Percentiles rank a stretch among this genome's conserved stretches.
phyloP scores from a whole-genome alignment of 23 red algal genomes.

The Chondrus crispus region DNA sequence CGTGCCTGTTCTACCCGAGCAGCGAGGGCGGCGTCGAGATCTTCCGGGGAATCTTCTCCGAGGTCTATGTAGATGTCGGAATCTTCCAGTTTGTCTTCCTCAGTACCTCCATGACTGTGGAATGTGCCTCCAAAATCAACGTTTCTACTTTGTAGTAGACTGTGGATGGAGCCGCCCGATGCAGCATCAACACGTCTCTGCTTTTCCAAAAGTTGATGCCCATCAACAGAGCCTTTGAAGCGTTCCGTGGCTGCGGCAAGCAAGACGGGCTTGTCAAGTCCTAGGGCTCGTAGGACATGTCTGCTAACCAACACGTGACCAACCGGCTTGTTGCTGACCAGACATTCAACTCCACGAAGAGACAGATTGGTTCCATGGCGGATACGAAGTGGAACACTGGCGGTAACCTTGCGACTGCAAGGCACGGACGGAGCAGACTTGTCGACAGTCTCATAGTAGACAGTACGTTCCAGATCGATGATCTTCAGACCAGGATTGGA shows the following conservation, averaged over 20 bases:
- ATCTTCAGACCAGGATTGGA: background rate
- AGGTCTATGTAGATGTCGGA: background rate
- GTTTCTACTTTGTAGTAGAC: background rate
- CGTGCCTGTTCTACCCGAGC: background rate
- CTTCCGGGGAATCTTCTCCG: background rate
- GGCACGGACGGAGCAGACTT: background rate
- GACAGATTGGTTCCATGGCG: background rate
- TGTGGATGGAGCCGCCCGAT: background rate
- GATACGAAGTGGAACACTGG: background rate
- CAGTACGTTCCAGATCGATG: background rate
- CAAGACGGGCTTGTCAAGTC: background rate
- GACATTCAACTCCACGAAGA: background rate
- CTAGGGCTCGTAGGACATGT: background rate
- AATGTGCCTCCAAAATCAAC: background rate
- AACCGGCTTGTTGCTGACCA: background rate
- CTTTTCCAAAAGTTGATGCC: background rate
- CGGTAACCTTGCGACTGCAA: background rate
- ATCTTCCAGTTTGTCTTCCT: background rate
- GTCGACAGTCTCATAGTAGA: background rate
- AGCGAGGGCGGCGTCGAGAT: background rate
- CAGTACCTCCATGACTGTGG: background rate
- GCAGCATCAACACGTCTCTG: background rate
- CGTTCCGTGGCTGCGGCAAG: background rate
- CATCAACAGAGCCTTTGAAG: background rate
- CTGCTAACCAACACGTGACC: background rate